Evolutionary conservation across 345 rosid species (phyloP).

Genomic region (Brassica nigra): DNA sequence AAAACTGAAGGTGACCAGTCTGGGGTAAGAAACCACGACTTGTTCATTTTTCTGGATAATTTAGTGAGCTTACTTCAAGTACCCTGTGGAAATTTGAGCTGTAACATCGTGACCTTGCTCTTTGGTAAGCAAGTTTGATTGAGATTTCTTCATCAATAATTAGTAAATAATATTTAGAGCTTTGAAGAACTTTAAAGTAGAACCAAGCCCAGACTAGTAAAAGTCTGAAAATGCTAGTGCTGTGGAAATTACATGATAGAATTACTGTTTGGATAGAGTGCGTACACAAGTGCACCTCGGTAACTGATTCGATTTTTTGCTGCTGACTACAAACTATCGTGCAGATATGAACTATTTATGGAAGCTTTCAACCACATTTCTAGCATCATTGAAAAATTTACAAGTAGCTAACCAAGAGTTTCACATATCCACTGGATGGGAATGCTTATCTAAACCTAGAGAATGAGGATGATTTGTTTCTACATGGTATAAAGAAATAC

Average conservation of each 20-base stretch:
- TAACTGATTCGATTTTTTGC: not conserved
- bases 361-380: conserved; percentile 93
- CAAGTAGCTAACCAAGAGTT: conserved; percentile 89
- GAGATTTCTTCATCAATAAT: too few species aligned
- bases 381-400: conserved; percentile 79
- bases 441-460: conserved; percentile 90
- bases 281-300: not conserved
- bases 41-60: conserved; percentile 1
- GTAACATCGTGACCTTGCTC: too few species aligned
- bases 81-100: too few species aligned
- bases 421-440: conserved; percentile 88
- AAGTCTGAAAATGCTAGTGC: conserved; percentile 18
- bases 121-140: too few species aligned
- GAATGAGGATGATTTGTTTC: conserved; percentile 92
- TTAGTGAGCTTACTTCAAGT: too few species aligned
- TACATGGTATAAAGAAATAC: conserved; percentile 90
- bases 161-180: conserved; percentile 14
- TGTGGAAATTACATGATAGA: conserved; percentile 14
- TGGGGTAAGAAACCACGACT: conserved; percentile 48
- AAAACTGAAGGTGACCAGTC: conserved; percentile 57
- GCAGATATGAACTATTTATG: conserved; percentile 87
- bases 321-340: conserved; percentile 36
- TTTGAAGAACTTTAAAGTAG: conserved; percentile 27
- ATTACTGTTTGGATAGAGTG: conserved; percentile 13
- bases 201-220: conserved; percentile 17